Conservation (phyloP, 192 early-diverging fungal species). For the Fimicolochytrium jonesii region DNA sequence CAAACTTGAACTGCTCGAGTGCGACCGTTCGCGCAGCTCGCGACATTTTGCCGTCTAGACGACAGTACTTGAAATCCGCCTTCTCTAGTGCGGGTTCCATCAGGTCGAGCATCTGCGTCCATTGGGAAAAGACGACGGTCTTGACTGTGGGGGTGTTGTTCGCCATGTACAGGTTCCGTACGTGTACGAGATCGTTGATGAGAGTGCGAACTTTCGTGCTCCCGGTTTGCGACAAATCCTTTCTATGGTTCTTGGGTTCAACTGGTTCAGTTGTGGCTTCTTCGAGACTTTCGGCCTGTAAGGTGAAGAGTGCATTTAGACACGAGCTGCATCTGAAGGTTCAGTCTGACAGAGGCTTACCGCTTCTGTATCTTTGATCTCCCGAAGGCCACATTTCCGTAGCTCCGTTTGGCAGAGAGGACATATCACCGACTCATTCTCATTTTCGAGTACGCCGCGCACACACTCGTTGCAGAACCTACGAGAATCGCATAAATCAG, state of each 20-base stretch:
- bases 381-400: constrained; percentile 33
- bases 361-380: constrained; percentile 44
- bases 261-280: background rate
- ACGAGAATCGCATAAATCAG: background rate
- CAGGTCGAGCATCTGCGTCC: constrained; percentile 60
- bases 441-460: background rate
- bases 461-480: constrained; percentile 36
- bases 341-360: constrained; percentile 3
- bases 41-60: constrained; percentile 53
- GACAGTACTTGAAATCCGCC: constrained; percentile 30
- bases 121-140: constrained; percentile 93
- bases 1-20: constrained; percentile 53
- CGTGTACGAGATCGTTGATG: constrained; percentile 22
- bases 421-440: constrained; percentile 16
- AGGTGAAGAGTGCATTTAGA: background rate
- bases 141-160: constrained; percentile 45
- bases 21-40: constrained; percentile 52
- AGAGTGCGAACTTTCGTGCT: constrained; percentile 45
- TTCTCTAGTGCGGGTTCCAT: constrained; percentile 22
- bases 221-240: background rate
- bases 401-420: constrained; percentile 37
- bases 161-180: constrained; percentile 9
- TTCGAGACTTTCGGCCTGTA: constrained; percentile 1
- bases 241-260: too few relatives aligned
- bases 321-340: background rate